These are phyloP conservation scores for Trichosporon sp. DNA, from an alignment of 1,284 basidiomycete species.

Conservation along the genomic window DNA sequence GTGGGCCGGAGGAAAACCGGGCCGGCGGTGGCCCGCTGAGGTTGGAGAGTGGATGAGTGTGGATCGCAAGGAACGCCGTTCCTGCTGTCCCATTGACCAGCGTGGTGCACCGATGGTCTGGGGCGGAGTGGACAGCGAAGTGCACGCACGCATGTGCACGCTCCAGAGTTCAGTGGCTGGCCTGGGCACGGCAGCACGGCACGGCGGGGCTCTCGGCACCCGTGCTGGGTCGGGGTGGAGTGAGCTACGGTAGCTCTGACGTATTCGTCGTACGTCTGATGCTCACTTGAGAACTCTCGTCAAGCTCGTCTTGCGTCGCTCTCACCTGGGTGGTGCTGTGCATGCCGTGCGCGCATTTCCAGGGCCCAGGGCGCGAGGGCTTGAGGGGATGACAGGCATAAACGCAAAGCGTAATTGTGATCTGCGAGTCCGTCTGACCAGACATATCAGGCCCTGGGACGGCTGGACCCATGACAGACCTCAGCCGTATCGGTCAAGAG, in stretches of 20 bases:
- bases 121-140: background rate
- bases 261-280: background rate
- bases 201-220: too few species aligned
- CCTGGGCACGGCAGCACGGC: background rate
- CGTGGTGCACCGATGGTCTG: background rate
- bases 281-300: background rate
- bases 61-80: background rate
- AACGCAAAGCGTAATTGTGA: background rate
- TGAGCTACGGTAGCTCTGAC: background rate
- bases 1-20: background rate
- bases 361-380: background rate
- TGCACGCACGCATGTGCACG: background rate
- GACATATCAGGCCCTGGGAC: background rate
- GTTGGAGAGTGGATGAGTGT: too few species aligned
- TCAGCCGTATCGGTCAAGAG: background rate
- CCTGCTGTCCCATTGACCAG: background rate
- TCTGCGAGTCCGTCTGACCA: background rate
- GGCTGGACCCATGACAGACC: background rate
- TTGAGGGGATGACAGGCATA: background rate
- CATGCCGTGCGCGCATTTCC: too few species aligned
- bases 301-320: too few species aligned
- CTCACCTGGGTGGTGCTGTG: too few species aligned
- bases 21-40: too few species aligned
- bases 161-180: background rate
- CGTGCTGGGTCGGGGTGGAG: background rate